phyloP scores from a whole-genome alignment of 1,139 yeast species.

The Fermentozyma sake region DNA sequence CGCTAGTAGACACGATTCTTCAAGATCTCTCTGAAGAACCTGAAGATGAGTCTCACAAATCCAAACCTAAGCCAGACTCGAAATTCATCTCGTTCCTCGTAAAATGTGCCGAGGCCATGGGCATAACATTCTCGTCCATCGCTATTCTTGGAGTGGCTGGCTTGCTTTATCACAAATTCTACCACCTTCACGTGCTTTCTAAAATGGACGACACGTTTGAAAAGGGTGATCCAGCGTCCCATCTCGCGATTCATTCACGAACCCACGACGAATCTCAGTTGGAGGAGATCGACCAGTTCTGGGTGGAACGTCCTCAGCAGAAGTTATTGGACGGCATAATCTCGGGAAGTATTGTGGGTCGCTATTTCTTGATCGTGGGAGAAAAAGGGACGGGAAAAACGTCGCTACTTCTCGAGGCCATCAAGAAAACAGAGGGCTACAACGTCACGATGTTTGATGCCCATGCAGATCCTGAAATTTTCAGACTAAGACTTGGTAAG shows the following conservation, averaged over 20 bases:
- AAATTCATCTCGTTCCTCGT: slow-evolving; percentile 25
- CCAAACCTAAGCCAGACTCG: slow-evolving; percentile 1
- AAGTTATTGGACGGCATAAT: slow-evolving; percentile 59
- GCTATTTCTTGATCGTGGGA: slow-evolving; percentile 71
- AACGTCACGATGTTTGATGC: slow-evolving; percentile 77
- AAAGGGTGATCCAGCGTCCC: slow-evolving; percentile 63
- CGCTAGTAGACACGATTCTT: slow-evolving; percentile 16
- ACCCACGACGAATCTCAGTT: slow-evolving; percentile 27
- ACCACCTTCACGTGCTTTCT: slow-evolving; percentile 53
- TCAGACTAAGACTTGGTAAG: slow-evolving; percentile 69
- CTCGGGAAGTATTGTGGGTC: slow-evolving; percentile 56
- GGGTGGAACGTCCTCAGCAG: slow-evolving; percentile 75
- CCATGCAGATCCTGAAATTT: slow-evolving; percentile 82
- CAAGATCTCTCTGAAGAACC: slow-evolving; percentile 12
- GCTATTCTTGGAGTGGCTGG: slow-evolving; percentile 73
- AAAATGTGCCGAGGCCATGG: slow-evolving; percentile 68
- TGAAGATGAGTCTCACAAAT: slow-evolving; percentile 5
- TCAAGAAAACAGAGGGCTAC: slow-evolving; percentile 58
- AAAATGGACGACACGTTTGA: slow-evolving; percentile 70
- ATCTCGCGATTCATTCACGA: slow-evolving; percentile 48
- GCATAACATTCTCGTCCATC: slow-evolving; percentile 72
- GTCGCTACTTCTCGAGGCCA: slow-evolving; percentile 65
- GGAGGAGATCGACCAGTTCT: slow-evolving; percentile 30
- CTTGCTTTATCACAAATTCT: slow-evolving; percentile 58
- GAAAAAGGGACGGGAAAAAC: slow-evolving; percentile 89